Percentiles rank a stretch among this genome's conserved stretches.
phyloP scores from a whole-genome alignment of 441 rosid genomes.

The Hypseocharis bilobata region DNA sequence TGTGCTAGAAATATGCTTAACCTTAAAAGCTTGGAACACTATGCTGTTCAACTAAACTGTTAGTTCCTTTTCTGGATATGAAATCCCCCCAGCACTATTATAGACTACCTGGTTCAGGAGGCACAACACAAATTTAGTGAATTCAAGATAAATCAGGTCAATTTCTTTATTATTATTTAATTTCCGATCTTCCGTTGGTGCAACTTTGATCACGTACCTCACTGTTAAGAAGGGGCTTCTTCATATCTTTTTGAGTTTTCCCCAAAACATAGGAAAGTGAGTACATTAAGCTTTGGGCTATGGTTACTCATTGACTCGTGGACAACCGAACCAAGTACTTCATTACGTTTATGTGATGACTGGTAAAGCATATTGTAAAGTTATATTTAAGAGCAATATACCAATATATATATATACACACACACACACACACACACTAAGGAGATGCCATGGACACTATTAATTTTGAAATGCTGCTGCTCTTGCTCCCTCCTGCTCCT shows the following conservation, averaged over 20 bases:
- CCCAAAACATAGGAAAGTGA: not conserved
- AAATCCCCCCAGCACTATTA: not conserved
- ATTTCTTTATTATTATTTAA: too few species aligned
- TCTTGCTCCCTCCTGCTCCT: not conserved
- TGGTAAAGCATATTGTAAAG: not conserved
- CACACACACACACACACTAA: too few species aligned
- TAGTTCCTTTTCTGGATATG: slow-evolving; percentile 1
- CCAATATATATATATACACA: too few species aligned
- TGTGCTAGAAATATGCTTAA: slow-evolving; percentile 53
- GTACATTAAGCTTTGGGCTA: not conserved
- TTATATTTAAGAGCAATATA: not conserved
- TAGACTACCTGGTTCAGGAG: not conserved
- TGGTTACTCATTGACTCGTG: not conserved
- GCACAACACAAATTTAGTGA: not conserved
- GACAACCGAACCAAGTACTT: not conserved
- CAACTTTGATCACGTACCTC: not conserved
- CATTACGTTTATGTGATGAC: not conserved
- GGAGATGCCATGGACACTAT: not conserved
- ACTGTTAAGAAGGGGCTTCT: not conserved
- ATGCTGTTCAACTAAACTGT: too few species aligned
- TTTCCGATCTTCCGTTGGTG: not conserved
- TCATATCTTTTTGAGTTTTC: not conserved
- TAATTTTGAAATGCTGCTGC: not conserved
- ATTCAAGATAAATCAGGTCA: not conserved
- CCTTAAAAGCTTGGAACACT: too few species aligned